Evolutionary conservation across 176 grass and related monocot species (phyloP), one percentile per base, ranked within the genome.

Genomic region (Saccharum officinarum): DNA sequence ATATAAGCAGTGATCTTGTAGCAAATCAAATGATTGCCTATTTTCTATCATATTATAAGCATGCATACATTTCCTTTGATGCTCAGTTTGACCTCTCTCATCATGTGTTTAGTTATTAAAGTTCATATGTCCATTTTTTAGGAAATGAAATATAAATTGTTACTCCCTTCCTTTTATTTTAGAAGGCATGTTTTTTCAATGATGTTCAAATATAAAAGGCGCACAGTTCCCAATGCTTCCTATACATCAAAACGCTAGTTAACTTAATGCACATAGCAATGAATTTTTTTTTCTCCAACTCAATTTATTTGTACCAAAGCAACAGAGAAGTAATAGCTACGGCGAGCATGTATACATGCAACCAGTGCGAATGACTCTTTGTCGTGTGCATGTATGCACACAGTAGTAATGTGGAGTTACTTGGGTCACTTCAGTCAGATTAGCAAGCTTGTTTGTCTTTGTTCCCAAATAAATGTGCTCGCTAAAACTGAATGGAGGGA

Each of bases 51-150:
- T 23, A 61, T 61, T 10, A 22, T 74, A n/a, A 63, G n/a, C 18
- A 26, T 14, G 39, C 30, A 18, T 80, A 63, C 31, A 52, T 81
- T 84, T 81, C 22, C 3, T 83, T 33, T 44, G 33, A 75, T 76
- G 11, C 15, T 77, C 2, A 10, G 8, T 77, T 62, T 83, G 59
- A 50, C 38, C 57, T 71, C 18, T 65, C 38, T 71, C 18, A 39
- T 64, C 41, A 33, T 40, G 12, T 47, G 5, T 8, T 78, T 69
- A 71, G 20, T 77, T 76, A 82, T 8, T 20, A 60, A 54, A 76
- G 26, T 3, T 68, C 18, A 28, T 46, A 26, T 80, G 38, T 28
- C 23, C 79, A 67, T 45, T 46, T 25, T 79, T 30, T 63, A 30
- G 28, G 42, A 80, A 12, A 49, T 50, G 31, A 20, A 66, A 31